Conservation (phyloP, 805 yeast species). For the Ogataea pilisensis region DNA sequence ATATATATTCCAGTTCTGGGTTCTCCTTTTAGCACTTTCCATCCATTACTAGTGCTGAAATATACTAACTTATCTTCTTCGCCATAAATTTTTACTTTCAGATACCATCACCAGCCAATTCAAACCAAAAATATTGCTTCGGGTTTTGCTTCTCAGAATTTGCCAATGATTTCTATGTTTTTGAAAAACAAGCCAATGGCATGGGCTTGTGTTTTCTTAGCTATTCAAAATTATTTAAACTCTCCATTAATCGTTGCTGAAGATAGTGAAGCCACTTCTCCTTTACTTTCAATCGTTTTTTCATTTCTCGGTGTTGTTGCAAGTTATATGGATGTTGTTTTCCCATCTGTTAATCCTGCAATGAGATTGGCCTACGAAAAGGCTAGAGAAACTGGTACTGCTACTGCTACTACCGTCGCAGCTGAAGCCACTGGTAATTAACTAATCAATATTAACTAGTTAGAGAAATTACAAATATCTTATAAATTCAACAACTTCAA, state of each 20-base stretch:
- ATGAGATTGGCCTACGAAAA: constrained; percentile 18
- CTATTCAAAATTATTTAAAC: constrained; percentile 46
- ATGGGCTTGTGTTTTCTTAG: constrained; percentile 51
- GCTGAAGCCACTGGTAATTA: constrained; percentile 1
- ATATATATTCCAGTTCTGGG: too few relatives aligned
- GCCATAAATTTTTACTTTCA: constrained; percentile 8
- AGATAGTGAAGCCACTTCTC: constrained; percentile 38
- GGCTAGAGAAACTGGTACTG: constrained; percentile 13
- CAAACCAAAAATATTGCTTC: constrained; percentile 43
- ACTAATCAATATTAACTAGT: not conserved
- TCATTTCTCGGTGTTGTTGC: constrained; percentile 44
- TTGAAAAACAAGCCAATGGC: constrained; percentile 51
- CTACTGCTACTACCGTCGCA: constrained; percentile 8
- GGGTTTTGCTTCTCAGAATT: constrained; percentile 44
- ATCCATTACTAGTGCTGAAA: too few relatives aligned
- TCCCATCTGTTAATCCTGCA: constrained; percentile 40
- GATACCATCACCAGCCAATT: constrained; percentile 46
- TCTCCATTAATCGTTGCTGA: constrained; percentile 30
- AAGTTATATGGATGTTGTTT: constrained; percentile 48
- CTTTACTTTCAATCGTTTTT: constrained; percentile 42
- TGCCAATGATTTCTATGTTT: constrained; percentile 65
- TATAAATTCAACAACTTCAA: too few relatives aligned
- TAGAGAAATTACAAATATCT: too few relatives aligned
- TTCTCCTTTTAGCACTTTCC: too few relatives aligned
- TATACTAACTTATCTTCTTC: not conserved